Base-by-base conservation (phyloP, 129 eudicot species). In the Centaurea solstitialis region DNA sequence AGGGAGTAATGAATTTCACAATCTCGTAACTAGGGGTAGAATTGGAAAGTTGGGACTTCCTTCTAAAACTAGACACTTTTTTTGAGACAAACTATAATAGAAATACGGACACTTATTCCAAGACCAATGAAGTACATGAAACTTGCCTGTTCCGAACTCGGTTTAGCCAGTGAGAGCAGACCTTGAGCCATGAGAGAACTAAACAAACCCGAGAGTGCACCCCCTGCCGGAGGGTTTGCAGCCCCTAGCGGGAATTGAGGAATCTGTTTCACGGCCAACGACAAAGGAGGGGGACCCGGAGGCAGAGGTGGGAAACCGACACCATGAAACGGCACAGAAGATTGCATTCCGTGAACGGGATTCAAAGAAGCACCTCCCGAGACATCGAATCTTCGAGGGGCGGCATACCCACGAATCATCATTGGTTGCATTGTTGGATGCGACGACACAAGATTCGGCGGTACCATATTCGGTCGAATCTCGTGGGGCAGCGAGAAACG, bases 161-260 rank as follows among this genome's bases (percentile, higher is more conserved):
- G 65, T 57, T 95, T 89, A 65, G 82, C 84, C 57, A 92, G 73
- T 8, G 98, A 87, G 68, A 96, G 82, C 74, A 93, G 77, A 68
- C 99, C 99, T 82, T 93, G 97, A 20, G 98, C 91, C 87, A 91
- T 61, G 47, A 96, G 90, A 78, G 98, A 91, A 83, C 47, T 82
- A 72, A 91, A 64, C 65, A 96, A 86, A 40, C 97, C 91, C 3
- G 99, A 82, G 74, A 89, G 75, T 47, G 86, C 87, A 79, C 80
- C 90, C 13, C 87, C 92, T 8, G 87, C 78, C 59, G 86, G 83
- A 64, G 92, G 83, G 69, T 81, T 79, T 37, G 87, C 82, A 9
- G 41, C 50, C 38, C 80, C 81, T 67, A 82, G 78, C 59, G 75
- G 78, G 38, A 71, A 85, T 79, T 89, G 94, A 74, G 89, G 71